Evolutionary conservation across 164 flowering plant species (phyloP), one percentile per base, ranked within the genome.

Genomic region (Annona cherimola): DNA sequence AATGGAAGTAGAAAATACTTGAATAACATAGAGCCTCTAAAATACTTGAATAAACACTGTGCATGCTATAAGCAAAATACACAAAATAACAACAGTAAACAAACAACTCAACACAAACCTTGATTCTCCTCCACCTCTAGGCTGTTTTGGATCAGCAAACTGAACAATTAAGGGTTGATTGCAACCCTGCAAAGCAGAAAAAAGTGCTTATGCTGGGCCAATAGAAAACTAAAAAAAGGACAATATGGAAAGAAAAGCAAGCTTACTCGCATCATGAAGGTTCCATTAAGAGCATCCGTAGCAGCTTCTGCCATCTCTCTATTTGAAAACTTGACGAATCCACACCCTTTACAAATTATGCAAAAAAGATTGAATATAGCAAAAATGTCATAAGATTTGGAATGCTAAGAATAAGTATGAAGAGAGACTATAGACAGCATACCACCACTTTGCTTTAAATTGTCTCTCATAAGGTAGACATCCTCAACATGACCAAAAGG

Each of bases 111-210:
- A 50, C 57, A 50, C 14, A 50, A 77, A 95, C 99, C 97, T 95
- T 65, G 92, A 79, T 59, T 95, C 99, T 77, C 87, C 96, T 26
- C 35, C 35, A 71, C 86, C 75, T 76, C 88, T 86, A 61, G 98
- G 97, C 84, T 91, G 84, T 82, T 93, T 93, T 42, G 99, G 99
- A 79, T 95, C 97, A 84, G 98, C 98, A 88, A 95, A 95, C 50
- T 97, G 90, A 73, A 95, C 99, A 44, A 79, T 89, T 67, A 93
- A 73, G 71, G 99, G 99, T 71, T 91, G 97, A 61, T 91, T 93
- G 83, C 97, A 95, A 41, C 98, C 99, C 99, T 95, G 79, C 0
- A 18, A 18, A 18, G 62, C 70, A 16, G 43, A 54, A 12, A 65
- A 50, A 76, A 3, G 18, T 55, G 44, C 26, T 61, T 16, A 26